Evolutionary conservation across 176 grass and related monocot species (phyloP).

Genomic region (Aegilops sharonensis): DNA sequence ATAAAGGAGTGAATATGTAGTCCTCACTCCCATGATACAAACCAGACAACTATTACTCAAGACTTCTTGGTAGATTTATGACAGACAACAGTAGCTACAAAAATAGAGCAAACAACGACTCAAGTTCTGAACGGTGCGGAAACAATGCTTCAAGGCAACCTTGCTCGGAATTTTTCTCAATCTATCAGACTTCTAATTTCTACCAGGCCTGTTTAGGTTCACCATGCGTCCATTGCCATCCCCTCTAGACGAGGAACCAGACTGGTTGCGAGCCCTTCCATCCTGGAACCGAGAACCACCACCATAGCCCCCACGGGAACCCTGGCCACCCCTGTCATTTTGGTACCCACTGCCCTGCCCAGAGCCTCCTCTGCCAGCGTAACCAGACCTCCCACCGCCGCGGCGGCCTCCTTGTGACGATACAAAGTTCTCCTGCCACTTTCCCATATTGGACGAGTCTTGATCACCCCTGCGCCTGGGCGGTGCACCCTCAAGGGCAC

Average conservation of each 20-base stretch:
- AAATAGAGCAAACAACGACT: constrained; percentile 16
- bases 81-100: constrained; percentile 5
- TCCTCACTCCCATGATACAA: constrained; percentile 19
- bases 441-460: constrained; percentile 51
- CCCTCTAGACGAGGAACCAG: constrained; percentile 29
- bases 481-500: constrained; percentile 69
- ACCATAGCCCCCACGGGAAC: constrained; percentile 51
- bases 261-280: constrained; percentile 42
- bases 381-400: constrained; percentile 60
- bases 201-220: constrained; percentile 65
- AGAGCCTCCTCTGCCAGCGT: constrained; percentile 56
- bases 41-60: background rate
- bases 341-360: constrained; percentile 57
- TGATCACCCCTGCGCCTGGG: constrained; percentile 78
- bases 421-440: constrained; percentile 84
- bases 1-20: constrained; percentile 28
- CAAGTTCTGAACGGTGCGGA: background rate
- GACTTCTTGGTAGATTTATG: constrained; percentile 7
- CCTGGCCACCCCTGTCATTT: constrained; percentile 55
- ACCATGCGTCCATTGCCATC: constrained; percentile 72
- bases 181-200: constrained; percentile 46
- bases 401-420: constrained; percentile 55
- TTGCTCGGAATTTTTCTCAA: constrained; percentile 26
- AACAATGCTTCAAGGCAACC: constrained; percentile 31
- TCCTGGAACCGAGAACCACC: constrained; percentile 53